These are phyloP conservation scores for Arxiozyma telluris DNA, from an alignment of 1,139 yeast species.

Conservation along the genomic window DNA sequence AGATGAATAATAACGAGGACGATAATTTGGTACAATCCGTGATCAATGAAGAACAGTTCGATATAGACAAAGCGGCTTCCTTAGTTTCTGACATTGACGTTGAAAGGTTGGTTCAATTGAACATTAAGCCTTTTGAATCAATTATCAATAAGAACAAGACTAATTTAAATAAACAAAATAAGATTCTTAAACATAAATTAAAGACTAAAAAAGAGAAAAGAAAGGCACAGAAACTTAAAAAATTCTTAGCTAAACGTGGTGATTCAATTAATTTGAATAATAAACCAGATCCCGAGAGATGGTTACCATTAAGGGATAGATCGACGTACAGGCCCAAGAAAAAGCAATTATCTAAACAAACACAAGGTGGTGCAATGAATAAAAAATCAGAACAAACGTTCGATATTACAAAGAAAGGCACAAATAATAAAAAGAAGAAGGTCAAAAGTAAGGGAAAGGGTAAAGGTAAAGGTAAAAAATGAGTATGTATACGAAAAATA, in stretches of 20 bases:
- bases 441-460: slow-evolving; percentile 16
- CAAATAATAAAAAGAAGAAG: slow-evolving; percentile 31
- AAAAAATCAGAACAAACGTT: slow-evolving; percentile 39
- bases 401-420: slow-evolving; percentile 38
- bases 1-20: slow-evolving; percentile 8
- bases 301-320: slow-evolving; percentile 85
- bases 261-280: slow-evolving; percentile 18
- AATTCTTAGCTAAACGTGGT: slow-evolving; percentile 38
- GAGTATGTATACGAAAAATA: neutral
- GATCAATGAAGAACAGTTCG: slow-evolving; percentile 9
- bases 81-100: slow-evolving; percentile 38
- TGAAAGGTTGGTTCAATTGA: slow-evolving; percentile 33
- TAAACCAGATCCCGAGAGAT: slow-evolving; percentile 61
- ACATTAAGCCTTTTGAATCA: slow-evolving; percentile 32
- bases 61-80: slow-evolving; percentile 25
- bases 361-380: slow-evolving; percentile 69
- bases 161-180: slow-evolving; percentile 6
- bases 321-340: slow-evolving; percentile 70
- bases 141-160: slow-evolving; percentile 2
- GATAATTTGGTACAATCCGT: slow-evolving; percentile 12
- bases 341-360: slow-evolving; percentile 42
- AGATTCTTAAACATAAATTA: slow-evolving; percentile 20
- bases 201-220: slow-evolving; percentile 33
- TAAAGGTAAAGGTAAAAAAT: slow-evolving; percentile 30
- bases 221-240: slow-evolving; percentile 34